Conservation (phyloP, 768 basidiomycete genomes). For the Tricholoma saponaceum region DNA sequence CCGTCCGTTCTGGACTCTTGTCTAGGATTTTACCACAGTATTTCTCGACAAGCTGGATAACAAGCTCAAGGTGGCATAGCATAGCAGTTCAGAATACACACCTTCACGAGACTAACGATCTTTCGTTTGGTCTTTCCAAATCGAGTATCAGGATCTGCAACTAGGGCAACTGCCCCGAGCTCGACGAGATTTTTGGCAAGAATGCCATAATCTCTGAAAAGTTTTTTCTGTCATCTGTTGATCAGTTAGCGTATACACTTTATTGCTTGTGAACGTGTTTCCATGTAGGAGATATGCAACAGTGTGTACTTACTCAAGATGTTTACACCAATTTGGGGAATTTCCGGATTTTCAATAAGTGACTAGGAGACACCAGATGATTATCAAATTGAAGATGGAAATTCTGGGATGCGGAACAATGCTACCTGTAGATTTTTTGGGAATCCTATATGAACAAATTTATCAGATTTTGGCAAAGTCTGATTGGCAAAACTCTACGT, state of each 20-base stretch:
- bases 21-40: slow-evolving; percentile 27
- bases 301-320: no score
- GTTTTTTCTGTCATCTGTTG: slow-evolving; percentile 33
- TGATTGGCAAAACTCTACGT: no score
- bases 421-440: no score
- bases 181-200: slow-evolving; percentile 30
- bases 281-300: no score
- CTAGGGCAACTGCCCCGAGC: slow-evolving; percentile 26
- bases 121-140: slow-evolving; percentile 17
- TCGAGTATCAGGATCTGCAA: slow-evolving; percentile 23
- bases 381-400: no score
- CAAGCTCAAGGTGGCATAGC: background rate
- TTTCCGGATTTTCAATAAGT: no score
- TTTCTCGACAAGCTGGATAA: slow-evolving; percentile 23
- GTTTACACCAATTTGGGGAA: no score
- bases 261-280: no score
- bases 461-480: no score
- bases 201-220: slow-evolving; percentile 35
- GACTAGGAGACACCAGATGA: no score
- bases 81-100: slow-evolving; percentile 4
- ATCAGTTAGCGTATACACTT: background rate
- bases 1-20: slow-evolving; percentile 25
- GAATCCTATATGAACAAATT: no score
- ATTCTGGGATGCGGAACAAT: no score
- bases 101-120: slow-evolving; percentile 30